Conservation (phyloP, 352 stramenopile species). For the Pythium myriotylum region DNA sequence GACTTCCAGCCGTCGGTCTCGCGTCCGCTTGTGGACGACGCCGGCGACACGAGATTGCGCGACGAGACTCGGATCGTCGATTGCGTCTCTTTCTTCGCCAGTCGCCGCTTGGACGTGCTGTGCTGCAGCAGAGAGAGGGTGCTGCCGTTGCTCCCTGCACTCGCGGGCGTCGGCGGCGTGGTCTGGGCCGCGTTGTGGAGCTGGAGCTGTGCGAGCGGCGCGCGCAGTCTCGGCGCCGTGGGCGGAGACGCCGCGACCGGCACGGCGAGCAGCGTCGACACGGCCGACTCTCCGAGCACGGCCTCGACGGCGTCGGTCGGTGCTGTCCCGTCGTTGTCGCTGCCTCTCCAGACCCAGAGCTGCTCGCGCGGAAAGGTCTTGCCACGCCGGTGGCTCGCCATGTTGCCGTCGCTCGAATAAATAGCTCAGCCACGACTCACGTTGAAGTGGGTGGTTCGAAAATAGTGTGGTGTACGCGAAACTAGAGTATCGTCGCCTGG, state of each 20-base stretch:
- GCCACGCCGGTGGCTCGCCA: conserved; percentile 9
- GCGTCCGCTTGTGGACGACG: conserved; percentile 8
- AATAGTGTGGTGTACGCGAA: too few species aligned
- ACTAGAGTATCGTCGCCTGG: too few species aligned
- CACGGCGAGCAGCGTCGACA: conserved; percentile 15
- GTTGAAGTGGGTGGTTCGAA: background rate
- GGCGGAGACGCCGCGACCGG: background rate
- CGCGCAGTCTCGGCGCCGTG: background rate
- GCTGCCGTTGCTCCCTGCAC: conserved; percentile 1
- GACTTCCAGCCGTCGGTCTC: conserved; percentile 51
- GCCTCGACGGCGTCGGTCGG: conserved; percentile 57
- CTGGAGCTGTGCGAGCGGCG: background rate
- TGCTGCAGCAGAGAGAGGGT: conserved; percentile 9
- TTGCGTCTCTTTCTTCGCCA: conserved; percentile 30
- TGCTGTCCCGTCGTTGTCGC: background rate
- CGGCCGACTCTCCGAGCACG: conserved; percentile 56
- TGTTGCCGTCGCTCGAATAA: background rate
- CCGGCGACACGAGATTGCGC: conserved; percentile 28
- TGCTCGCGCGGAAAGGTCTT: conserved; percentile 53
- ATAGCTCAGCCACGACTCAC: background rate
- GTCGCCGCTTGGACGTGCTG: conserved; percentile 22
- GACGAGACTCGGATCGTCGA: conserved; percentile 18
- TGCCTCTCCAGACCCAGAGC: conserved; percentile 53
- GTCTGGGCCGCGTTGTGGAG: background rate
- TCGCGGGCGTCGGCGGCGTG: conserved; percentile 6